Conservation (phyloP, 1,139 yeast species). For the Pichia sp. region DNA sequence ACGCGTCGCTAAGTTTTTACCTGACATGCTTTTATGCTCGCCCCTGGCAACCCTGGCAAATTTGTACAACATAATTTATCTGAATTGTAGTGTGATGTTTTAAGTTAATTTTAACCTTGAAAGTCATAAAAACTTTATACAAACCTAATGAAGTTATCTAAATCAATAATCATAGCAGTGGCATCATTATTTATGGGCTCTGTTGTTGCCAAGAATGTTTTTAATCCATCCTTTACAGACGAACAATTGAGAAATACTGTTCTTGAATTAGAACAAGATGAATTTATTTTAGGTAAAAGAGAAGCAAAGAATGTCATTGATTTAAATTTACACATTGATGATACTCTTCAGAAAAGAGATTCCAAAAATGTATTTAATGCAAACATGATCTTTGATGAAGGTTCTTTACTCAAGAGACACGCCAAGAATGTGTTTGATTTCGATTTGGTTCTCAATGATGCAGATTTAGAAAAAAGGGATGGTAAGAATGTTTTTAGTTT, state of each 20-base stretch:
- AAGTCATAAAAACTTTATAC: background rate
- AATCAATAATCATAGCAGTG: background rate
- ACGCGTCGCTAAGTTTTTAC: background rate
- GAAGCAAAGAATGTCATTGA: constrained; percentile 20
- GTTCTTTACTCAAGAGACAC: constrained; percentile 19
- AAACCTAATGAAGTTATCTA: constrained; percentile 5
- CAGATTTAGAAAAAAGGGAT: constrained; percentile 18
- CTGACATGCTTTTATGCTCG: too few species aligned
- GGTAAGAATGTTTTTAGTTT: constrained; percentile 18
- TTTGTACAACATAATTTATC: background rate
- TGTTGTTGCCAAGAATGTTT: constrained; percentile 19
- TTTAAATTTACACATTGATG: constrained; percentile 1
- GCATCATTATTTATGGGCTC: constrained; percentile 5
- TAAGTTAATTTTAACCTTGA: too few species aligned
- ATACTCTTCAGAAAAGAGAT: constrained; percentile 16
- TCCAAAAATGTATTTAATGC: constrained; percentile 18
- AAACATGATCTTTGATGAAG: constrained; percentile 14
- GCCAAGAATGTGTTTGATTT: constrained; percentile 19
- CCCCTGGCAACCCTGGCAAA: too few species aligned
- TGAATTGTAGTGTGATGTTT: too few species aligned
- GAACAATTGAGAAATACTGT: constrained; percentile 5
- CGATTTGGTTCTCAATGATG: constrained; percentile 13
- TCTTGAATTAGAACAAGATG: constrained; percentile 11
- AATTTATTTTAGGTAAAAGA: constrained; percentile 12
- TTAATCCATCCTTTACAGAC: constrained; percentile 7